These are phyloP conservation scores for Pyronema domesticum DNA, from an alignment of 495 filamentous ascomycete genomes.

Conservation along the genomic window DNA sequence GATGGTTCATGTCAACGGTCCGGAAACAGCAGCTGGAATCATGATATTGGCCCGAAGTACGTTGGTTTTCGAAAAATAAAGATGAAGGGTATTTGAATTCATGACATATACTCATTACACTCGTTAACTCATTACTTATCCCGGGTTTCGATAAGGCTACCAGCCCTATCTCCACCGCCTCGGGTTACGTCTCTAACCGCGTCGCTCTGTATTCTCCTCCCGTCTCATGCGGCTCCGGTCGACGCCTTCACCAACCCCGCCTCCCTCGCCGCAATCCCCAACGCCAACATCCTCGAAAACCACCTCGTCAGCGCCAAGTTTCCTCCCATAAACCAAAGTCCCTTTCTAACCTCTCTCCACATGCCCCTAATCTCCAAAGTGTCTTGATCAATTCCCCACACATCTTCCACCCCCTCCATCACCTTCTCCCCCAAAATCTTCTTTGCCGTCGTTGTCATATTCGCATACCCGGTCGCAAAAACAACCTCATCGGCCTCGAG, in stretches of 20 bases:
- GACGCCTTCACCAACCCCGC: conserved; percentile 10
- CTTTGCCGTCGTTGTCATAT: conserved; percentile 49
- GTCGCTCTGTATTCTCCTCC: no score
- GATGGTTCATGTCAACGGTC: no score
- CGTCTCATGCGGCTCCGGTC: neutral
- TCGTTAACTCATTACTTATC: no score
- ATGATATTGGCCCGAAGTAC: no score
- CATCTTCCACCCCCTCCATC: conserved; percentile 43
- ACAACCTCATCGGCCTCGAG: conserved; percentile 65
- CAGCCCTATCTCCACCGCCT: no score
- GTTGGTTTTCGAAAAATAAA: no score
- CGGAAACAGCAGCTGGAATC: no score
- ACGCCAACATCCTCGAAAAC: conserved; percentile 49
- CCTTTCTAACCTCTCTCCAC: conserved; percentile 54
- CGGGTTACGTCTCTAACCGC: no score
- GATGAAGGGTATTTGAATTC: no score
- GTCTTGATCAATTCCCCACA: conserved; percentile 66
- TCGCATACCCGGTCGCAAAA: conserved; percentile 68
- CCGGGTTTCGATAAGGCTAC: no score
- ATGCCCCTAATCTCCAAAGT: conserved; percentile 51
- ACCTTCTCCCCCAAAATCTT: conserved; percentile 53
- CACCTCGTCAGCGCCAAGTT: conserved; percentile 60
- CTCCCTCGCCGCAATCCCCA: conserved; percentile 30
- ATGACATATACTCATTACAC: no score
- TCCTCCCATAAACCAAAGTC: conserved; percentile 73